Evolutionary conservation across 2,329 filamentous ascomycete species (phyloP), one percentile per base, ranked within the genome.

Genomic region (Trichophyton rubrum): DNA sequence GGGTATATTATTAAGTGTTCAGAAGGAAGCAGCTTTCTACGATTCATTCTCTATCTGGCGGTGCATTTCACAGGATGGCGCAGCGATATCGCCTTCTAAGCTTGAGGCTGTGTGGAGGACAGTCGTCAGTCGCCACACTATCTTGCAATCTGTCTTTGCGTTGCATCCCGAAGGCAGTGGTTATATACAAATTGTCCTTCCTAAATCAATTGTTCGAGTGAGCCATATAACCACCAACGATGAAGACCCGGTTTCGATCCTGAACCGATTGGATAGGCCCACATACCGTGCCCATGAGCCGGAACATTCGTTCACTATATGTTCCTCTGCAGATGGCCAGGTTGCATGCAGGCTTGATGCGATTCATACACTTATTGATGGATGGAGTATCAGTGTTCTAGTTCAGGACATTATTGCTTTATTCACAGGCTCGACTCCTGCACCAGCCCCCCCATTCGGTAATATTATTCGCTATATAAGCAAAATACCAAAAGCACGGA

Each of bases 311-410:
- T 38, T 75, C 15, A 70, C 68, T 1, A 64, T 75, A 11, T 74
- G 72, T 62, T 68, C 64, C 33, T 71, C 71, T 4, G 55, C 64
- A 6, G 66, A 64, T 45, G 70, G 69, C 1, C 64, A 67, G 2
- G 67, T 74, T 0, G 60, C 73, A 0, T 62, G 71, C 40, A 74
- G 72, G 58, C 65, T 78, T 3, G 76, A 71, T 43, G 11, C 78
- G 47, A 77, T 71, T 62, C 76, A 78, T 63, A 72, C 72, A 9
- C 73, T 78, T 59, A 73, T 71, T 60, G 77, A 79, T 64, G 77
- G 75, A 0, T 71, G 68, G 17, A 77, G 75, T 0, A 70, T 76
- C n/a, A 68, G 71, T 1, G 73, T 75, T 56, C 63, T 78, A 6
- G 65, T 75, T 8, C 66, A 68, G 5, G 75, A 78, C 59, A 65